A percentile compares a stretch with the other conserved stretches of the same genome.
phyloP scores from a whole-genome alignment of 2,329 filamentous ascomycete species.

The Alternaria dauci region DNA sequence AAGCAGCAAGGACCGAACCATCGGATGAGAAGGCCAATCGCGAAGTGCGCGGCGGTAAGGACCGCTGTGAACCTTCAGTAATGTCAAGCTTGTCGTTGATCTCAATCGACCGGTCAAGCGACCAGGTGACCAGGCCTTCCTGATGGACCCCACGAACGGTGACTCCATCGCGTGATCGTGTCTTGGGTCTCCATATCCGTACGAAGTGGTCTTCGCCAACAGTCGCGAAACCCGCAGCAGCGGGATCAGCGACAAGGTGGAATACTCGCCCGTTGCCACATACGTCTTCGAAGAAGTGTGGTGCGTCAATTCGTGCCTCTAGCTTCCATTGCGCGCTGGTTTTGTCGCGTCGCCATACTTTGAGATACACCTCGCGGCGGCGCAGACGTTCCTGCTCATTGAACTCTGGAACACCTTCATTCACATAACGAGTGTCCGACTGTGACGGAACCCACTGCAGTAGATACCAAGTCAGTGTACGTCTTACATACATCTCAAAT shows the following conservation, averaged over 20 bases:
- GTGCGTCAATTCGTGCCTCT: slow-evolving; percentile 81
- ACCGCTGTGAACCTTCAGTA: slow-evolving; percentile 33
- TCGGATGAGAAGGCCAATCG: slow-evolving; percentile 73
- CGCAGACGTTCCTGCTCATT: slow-evolving; percentile 56
- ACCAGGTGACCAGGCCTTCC: slow-evolving; percentile 76
- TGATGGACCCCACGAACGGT: slow-evolving; percentile 62
- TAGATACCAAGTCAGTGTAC: background rate
- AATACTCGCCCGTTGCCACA: slow-evolving; percentile 67
- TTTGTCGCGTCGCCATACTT: slow-evolving; percentile 80
- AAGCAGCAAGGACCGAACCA: slow-evolving; percentile 48
- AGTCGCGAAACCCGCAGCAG: slow-evolving; percentile 77
- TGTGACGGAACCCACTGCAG: slow-evolving; percentile 74
- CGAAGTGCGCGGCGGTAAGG: slow-evolving; percentile 61
- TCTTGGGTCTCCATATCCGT: slow-evolving; percentile 81
- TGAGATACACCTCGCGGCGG: slow-evolving; percentile 79
- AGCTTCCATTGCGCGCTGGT: slow-evolving; percentile 69
- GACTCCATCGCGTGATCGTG: slow-evolving; percentile 73
- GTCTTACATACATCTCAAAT: background rate
- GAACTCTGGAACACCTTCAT: slow-evolving; percentile 52
- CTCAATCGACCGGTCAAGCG: slow-evolving; percentile 66
- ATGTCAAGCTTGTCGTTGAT: slow-evolving; percentile 51
- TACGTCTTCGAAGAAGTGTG: slow-evolving; percentile 68
- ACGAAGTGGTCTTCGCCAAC: slow-evolving; percentile 82
- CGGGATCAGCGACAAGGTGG: slow-evolving; percentile 75
- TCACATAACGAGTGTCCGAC: slow-evolving; percentile 70